phyloP scores from a whole-genome alignment of 2,329 filamentous ascomycete genomes.

The Pseudogymnoascus sp. region DNA sequence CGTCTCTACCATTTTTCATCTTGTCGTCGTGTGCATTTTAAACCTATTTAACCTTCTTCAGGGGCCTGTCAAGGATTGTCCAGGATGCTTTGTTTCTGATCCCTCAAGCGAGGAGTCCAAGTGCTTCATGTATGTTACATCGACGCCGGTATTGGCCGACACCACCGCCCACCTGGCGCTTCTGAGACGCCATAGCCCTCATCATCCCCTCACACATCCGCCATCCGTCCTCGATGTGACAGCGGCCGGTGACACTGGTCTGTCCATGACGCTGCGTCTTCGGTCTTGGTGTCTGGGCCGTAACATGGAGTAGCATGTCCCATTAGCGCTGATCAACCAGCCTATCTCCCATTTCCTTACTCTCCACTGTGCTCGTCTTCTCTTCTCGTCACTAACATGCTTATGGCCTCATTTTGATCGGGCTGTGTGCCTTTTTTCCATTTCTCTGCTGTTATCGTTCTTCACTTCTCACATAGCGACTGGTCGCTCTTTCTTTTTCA shows the following conservation, averaged over 20 bases:
- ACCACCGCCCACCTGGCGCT: not conserved
- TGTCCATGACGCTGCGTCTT: not conserved
- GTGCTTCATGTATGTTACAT: not conserved
- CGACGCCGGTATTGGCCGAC: not conserved
- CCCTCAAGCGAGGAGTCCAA: not conserved
- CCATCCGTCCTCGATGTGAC: not conserved
- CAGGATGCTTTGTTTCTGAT: not conserved
- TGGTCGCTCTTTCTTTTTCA: conserved; percentile 2
- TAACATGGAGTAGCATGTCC: not conserved
- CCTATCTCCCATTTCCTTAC: not conserved
- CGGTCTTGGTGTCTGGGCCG: not conserved
- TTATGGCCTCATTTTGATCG: not conserved
- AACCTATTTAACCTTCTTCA: not conserved
- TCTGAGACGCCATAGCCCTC: not conserved
- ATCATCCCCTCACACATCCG: not conserved
- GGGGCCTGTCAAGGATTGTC: not conserved
- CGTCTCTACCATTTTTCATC: not conserved
- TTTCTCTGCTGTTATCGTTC: not conserved
- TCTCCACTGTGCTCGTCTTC: not conserved
- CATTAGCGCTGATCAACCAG: not conserved
- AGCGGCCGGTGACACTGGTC: not conserved
- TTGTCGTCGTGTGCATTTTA: not conserved
- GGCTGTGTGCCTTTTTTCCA: not conserved
- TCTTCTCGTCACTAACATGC: not conserved
- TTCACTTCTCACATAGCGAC: not conserved